Evolutionary conservation across 2,329 filamentous ascomycete genomes (phyloP), one percentile per base, ranked within the genome.

Genomic region (Colletotrichum camelliae): DNA sequence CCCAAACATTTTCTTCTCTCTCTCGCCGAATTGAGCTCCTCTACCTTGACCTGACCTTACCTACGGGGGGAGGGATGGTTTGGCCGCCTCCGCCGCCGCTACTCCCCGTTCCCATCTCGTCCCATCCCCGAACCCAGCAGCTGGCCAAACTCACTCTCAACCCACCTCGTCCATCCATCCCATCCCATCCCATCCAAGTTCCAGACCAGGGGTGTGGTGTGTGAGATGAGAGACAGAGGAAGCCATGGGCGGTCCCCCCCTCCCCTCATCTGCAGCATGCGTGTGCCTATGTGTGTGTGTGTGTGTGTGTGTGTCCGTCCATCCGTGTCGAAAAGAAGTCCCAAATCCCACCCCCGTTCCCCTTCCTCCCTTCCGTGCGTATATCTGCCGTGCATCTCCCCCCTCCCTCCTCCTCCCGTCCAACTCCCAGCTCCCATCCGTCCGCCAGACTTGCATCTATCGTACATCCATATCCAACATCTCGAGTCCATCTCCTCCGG

Each of bases 351-450:
- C 60, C 58, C 64, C 15, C 35, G 29, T 18, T 43, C 60, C 24
- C n/a, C 43, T 62, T 71, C 69, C 61, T 64, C 61, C 72, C 31
- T 48, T 72, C 73, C 43, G 73, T 73, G 62, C 69, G 73, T 75
- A 75, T 75, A 75, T 75, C 62, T 75, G 73, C 73, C 69, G 69
- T 67, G 69, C 73, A 33, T 43, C 43, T 72, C 69, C 73, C 67
- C 67, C 48, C 18, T 61, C 67, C 7, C 52, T 21, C 60, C n/a
- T 61, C 55, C 55, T 67, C 48, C 29, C 48, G 24, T 21, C 60
- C 37, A 37, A 21, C 18, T n/a, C 15, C 6, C 18, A 18, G 16
- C 6, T 35, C 67, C 52, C 55, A 35, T 48, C 35, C 58, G 48
- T 64, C 73, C 66, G 57, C 31, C 29, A 31, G 29, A 48, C 31